Base-by-base conservation (phyloP, 2,329 filamentous ascomycete genomes). In the Stromatinia cepivora region DNA sequence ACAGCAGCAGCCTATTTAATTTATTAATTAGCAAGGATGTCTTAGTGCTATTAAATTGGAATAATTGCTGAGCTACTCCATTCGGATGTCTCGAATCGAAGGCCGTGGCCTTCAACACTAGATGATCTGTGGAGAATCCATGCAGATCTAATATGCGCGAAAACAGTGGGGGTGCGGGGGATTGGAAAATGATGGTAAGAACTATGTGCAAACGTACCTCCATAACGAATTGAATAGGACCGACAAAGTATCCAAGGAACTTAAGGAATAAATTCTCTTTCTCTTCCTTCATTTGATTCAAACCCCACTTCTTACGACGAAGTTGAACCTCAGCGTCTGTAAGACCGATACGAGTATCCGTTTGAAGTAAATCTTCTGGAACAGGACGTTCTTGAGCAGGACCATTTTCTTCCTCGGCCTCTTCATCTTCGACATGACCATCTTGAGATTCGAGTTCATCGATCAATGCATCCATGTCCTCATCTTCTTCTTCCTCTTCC, bases 181-280 rank as follows among this genome's bases (percentile, higher is more conserved):
- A 63, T 56, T 22, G 34, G 25, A 45, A 52, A n/a, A 67, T 69
- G 65, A 70, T 69, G 71, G 67, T 66, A 58, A 66, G 45, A 64
- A 56, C 39, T 36, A 20, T 25, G 42, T 34, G 13, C 11, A 11
- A 69, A 81, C 87, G 78, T 80, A 90, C 90, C 88, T 94, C 92
- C 93, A 97, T 97, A 79, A 97, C 93, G 81, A 94, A 94, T 80
- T 96, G 93, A 74, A 97, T 94, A 34, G 93, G 93, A 74, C 93
- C 93, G 69, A 95, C 84, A 80, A 96, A 96, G 83, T 92, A 95
- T 76, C 86, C 85, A 31, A 88, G 77, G 81, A 97, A 96, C 84
- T 96, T 95, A 77, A 95, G 85, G 71, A 94, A 81, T 70, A 93
- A 77, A 78, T 94, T 96, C 81, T 93, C 90, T 82, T 93, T 93